A percentile compares a stretch with the other conserved stretches of the same genome.
phyloP scores from a whole-genome alignment of 2,329 filamentous ascomycete genomes.

The Truncatella angustata region DNA sequence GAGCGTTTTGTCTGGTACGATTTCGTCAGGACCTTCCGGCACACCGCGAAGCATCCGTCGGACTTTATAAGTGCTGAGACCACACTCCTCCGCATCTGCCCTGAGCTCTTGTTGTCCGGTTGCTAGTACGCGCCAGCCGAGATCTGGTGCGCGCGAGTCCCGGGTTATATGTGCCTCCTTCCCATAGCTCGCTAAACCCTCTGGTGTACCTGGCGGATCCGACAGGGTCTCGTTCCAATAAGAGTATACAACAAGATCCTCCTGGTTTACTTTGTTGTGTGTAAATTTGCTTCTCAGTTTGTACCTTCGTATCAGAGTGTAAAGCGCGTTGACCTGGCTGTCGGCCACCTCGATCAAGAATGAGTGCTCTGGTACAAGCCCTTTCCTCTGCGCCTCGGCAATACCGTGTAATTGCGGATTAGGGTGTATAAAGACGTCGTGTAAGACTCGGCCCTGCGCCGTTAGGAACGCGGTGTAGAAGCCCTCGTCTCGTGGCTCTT shows the following conservation, averaged over 20 bases:
- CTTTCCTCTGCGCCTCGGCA: conserved; percentile 15
- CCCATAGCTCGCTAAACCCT: conserved; percentile 20
- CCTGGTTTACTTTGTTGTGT: conserved; percentile 62
- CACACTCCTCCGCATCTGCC: conserved; percentile 44
- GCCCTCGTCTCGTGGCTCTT: conserved; percentile 37
- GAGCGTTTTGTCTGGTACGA: conserved; percentile 67
- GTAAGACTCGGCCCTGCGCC: conserved; percentile 77
- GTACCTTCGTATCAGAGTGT: conserved; percentile 77
- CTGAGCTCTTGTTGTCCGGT: conserved; percentile 31
- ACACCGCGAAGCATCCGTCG: conserved; percentile 78
- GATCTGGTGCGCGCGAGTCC: conserved; percentile 53
- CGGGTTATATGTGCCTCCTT: conserved; percentile 27
- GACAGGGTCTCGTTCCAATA: conserved; percentile 61
- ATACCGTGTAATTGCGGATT: conserved; percentile 33
- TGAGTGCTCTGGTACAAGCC: conserved; percentile 35
- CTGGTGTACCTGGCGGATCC: conserved; percentile 16
- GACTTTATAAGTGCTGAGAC: conserved; percentile 65
- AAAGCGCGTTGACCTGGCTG: conserved; percentile 57
- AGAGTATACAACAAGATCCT: conserved; percentile 69
- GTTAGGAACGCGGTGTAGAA: conserved; percentile 86
- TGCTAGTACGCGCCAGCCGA: conserved; percentile 53
- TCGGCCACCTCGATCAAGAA: conserved; percentile 85
- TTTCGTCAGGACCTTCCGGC: conserved; percentile 80
- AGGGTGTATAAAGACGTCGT: conserved; percentile 90
- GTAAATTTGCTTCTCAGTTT: conserved; percentile 80